phyloP scores from a whole-genome alignment of 768 basidiomycete species.

The Hypholoma fasciculare region DNA sequence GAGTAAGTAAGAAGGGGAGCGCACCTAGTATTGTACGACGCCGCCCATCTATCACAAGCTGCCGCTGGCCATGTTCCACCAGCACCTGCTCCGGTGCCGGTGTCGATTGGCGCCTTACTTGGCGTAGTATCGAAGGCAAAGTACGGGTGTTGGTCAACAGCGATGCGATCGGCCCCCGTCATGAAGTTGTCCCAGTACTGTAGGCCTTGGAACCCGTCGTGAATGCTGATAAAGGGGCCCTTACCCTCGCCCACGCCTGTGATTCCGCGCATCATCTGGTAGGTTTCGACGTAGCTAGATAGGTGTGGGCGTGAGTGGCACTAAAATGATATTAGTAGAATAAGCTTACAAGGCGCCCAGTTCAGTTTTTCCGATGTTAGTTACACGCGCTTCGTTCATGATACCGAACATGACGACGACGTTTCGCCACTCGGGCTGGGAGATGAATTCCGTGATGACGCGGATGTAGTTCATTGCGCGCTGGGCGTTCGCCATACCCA shows the following conservation, averaged over 20 bases:
- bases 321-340: constrained; percentile 11
- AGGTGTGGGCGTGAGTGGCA: neutral
- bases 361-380: constrained; percentile 52
- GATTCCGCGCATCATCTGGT: constrained; percentile 66
- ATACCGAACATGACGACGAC: constrained; percentile 69
- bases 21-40: constrained; percentile 52
- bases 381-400: constrained; percentile 58
- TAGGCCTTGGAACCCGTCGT: constrained; percentile 48
- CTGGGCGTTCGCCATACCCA: constrained; percentile 91
- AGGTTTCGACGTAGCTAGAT: constrained; percentile 54
- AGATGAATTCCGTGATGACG: constrained; percentile 77
- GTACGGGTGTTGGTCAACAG: constrained; percentile 41
- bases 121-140: constrained; percentile 46
- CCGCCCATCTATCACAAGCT: constrained; percentile 63
- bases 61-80: constrained; percentile 47
- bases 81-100: constrained; percentile 32
- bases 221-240: constrained; percentile 55
- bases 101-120: constrained; percentile 35
- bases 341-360: constrained; percentile 57
- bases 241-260: constrained; percentile 74
- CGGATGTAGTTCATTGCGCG: constrained; percentile 80
- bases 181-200: constrained; percentile 31
- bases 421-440: constrained; percentile 69
- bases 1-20: constrained; percentile 24
- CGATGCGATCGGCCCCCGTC: constrained; percentile 37